These are phyloP conservation scores for Brassica cretica DNA, from an alignment of 345 rosid genomes.

Conservation along the genomic window DNA sequence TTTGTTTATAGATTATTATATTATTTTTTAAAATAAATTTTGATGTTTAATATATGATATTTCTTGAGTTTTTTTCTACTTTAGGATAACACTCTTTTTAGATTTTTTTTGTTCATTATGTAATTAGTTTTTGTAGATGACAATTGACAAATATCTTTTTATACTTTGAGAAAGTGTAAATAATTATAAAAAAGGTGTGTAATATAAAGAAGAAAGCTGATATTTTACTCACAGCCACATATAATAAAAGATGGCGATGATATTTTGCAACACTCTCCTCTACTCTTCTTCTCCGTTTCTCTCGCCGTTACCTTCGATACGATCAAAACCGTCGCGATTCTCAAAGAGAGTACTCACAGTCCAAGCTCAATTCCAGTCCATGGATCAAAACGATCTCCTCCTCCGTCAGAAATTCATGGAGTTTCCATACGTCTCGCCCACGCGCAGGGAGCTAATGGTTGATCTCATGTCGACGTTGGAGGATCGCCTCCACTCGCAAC, in stretches of 20 bases:
- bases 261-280: constrained; percentile 32
- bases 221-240: constrained; percentile 19
- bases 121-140: background rate
- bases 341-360: constrained; percentile 6
- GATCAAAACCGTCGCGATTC: constrained; percentile 18
- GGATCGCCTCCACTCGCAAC: constrained; percentile 53
- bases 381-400: constrained; percentile 43
- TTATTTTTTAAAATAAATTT: no score
- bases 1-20: background rate
- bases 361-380: constrained; percentile 32
- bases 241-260: constrained; percentile 46
- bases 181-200: background rate
- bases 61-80: no score
- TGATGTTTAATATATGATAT: no score
- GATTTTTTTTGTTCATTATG: background rate
- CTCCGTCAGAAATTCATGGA: constrained; percentile 54
- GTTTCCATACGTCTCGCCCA: constrained; percentile 59
- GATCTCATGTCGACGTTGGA: constrained; percentile 69
- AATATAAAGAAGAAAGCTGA: background rate
- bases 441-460: constrained; percentile 57
- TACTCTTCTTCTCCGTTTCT: constrained; percentile 27
- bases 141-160: background rate
- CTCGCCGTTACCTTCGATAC: constrained; percentile 11
- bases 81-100: no score
- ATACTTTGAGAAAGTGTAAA: background rate